These are phyloP conservation scores for Phytophthora brassicae DNA, from an alignment of 352 stramenopile genomes.

Conservation along the genomic window DNA sequence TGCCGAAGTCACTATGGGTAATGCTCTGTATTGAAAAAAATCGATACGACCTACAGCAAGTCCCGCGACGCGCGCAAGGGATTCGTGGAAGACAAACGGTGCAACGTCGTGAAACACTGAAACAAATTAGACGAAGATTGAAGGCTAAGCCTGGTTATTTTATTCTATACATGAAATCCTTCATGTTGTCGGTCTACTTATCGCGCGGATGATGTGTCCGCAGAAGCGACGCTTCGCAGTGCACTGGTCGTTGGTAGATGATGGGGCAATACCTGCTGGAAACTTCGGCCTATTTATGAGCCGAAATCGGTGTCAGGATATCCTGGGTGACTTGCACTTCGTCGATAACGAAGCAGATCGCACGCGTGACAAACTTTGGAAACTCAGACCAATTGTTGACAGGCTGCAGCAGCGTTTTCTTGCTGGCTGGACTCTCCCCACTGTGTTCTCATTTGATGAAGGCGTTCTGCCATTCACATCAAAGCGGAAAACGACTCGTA, in stretches of 20 bases:
- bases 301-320: slow-evolving; percentile 13
- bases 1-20: neutral
- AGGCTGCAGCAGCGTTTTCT: slow-evolving; percentile 13
- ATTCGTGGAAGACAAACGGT: neutral
- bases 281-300: slow-evolving; percentile 17
- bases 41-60: too few species aligned
- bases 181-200: too few species aligned
- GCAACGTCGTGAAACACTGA: neutral
- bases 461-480: slow-evolving; percentile 30
- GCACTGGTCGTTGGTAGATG: slow-evolving; percentile 17
- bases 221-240: slow-evolving; percentile 14
- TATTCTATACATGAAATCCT: too few species aligned
- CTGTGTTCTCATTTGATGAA: slow-evolving; percentile 29
- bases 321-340: slow-evolving; percentile 25
- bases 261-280: slow-evolving; percentile 9
- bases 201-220: too few species aligned
- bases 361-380: slow-evolving; percentile 18
- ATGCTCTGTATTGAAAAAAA: neutral
- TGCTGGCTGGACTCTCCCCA: slow-evolving; percentile 1
- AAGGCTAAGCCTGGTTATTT: too few species aligned
- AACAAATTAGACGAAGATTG: neutral
- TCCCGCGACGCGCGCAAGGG: neutral
- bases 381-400: slow-evolving; percentile 10
- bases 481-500: slow-evolving; percentile 27
- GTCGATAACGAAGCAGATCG: neutral